phyloP scores from a whole-genome alignment of 306 rosid species.

The Dryas octopetala region DNA sequence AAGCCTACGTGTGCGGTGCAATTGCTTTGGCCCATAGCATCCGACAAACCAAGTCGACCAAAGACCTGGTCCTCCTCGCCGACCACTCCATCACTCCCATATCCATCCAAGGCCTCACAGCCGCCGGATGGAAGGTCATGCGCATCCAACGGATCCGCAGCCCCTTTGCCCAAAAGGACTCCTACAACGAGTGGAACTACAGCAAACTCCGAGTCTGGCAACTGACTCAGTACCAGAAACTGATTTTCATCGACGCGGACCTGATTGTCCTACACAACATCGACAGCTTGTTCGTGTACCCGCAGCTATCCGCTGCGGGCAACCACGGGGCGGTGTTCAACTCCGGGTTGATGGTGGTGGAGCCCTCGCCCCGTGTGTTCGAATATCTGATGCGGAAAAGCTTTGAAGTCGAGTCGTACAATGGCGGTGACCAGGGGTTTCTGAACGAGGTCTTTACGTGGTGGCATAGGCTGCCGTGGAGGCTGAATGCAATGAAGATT shows the following conservation, averaged over 20 bases:
- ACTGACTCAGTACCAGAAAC: slow-evolving; percentile 49
- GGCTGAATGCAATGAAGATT: slow-evolving; percentile 44
- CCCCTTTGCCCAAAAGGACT: slow-evolving; percentile 46
- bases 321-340: slow-evolving; percentile 53
- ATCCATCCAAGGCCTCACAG: slow-evolving; percentile 42
- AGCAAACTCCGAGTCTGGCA: slow-evolving; percentile 82
- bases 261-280: slow-evolving; percentile 46
- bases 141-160: slow-evolving; percentile 53
- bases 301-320: slow-evolving; percentile 61
- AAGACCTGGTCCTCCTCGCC: slow-evolving; percentile 67
- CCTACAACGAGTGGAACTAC: slow-evolving; percentile 85
- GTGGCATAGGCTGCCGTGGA: slow-evolving; percentile 82
- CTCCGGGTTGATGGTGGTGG: slow-evolving; percentile 74
- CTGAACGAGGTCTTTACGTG: slow-evolving; percentile 69
- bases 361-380: slow-evolving; percentile 77
- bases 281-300: slow-evolving; percentile 41
- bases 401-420: slow-evolving; percentile 45
- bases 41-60: slow-evolving; percentile 40
- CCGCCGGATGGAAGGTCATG: slow-evolving; percentile 68
- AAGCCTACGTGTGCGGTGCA: slow-evolving; percentile 85
- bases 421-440: slow-evolving; percentile 89
- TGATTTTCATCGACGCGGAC: slow-evolving; percentile 78
- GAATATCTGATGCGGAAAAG: slow-evolving; percentile 43
- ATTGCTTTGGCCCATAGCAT: slow-evolving; percentile 84
- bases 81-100: slow-evolving; percentile 48